These are phyloP conservation scores for Serendipita sp. DNA, from an alignment of 768 basidiomycete genomes.

Conservation along the genomic window DNA sequence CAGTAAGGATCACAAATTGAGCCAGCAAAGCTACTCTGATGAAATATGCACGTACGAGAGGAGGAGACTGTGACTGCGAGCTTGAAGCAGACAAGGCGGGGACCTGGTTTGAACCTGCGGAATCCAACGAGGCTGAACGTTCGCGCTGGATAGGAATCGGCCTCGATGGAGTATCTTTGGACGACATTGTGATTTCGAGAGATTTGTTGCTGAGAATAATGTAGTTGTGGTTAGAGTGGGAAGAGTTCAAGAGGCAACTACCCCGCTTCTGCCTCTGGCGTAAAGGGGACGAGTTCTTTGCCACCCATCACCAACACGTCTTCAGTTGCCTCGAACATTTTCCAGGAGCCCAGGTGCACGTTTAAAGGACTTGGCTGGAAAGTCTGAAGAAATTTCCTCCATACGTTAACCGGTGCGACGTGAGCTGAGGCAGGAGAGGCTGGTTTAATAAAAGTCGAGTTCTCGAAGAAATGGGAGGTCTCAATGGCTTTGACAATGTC, in stretches of 20 bases:
- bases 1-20: neutral
- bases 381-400: no score
- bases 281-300: neutral
- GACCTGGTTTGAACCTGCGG: neutral
- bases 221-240: neutral
- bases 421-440: neutral
- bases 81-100: neutral
- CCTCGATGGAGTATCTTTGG: neutral
- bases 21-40: neutral
- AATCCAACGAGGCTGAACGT: neutral
- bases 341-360: neutral
- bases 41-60: neutral
- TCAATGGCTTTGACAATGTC: neutral
- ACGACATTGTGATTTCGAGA: neutral
- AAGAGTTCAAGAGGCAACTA: neutral
- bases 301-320: neutral
- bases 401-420: no score
- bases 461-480: neutral
- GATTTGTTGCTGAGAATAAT: neutral
- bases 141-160: neutral
- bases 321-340: neutral
- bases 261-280: neutral
- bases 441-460: neutral
- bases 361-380: neutral
- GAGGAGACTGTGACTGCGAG: neutral